phyloP scores from a whole-genome alignment of 371 early-diverging fungal species.

The Mortierella sp. region DNA sequence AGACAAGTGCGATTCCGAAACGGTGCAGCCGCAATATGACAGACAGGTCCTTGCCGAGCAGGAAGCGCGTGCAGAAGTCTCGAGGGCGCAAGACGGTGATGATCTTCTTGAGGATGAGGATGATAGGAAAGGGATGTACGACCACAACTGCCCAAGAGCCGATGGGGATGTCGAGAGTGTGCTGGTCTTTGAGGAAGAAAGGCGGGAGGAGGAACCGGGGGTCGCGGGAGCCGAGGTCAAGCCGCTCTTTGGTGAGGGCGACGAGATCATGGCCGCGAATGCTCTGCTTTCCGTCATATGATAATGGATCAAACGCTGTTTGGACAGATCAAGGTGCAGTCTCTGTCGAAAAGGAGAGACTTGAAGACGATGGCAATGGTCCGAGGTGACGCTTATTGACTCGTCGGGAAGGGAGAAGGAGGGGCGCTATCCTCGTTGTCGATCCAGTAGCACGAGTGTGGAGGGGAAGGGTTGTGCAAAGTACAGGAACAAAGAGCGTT shows the following conservation, averaged over 20 bases:
- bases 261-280: conserved; percentile 35
- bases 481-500: too few species aligned
- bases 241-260: conserved; percentile 2
- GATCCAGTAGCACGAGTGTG: neutral
- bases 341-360: neutral
- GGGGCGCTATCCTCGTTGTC: too few species aligned
- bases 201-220: conserved; percentile 4
- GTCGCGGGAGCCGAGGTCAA: conserved; percentile 7
- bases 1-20: conserved; percentile 8
- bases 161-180: conserved; percentile 3
- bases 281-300: conserved; percentile 50
- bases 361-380: neutral
- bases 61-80: conserved; percentile 6
- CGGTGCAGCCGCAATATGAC: conserved; percentile 14
- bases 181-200: conserved; percentile 1
- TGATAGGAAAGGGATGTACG: conserved; percentile 21
- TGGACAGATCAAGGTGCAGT: conserved; percentile 4
- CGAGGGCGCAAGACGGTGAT: neutral
- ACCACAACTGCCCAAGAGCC: conserved; percentile 17
- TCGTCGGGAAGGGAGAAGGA: too few species aligned
- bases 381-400: neutral
- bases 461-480: too few species aligned
- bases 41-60: conserved; percentile 28
- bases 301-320: conserved; percentile 2
- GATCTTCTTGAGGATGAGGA: conserved; percentile 11